These are phyloP conservation scores for Kodamaea plutei DNA, from an alignment of 1,139 yeast genomes.

Conservation along the genomic window DNA sequence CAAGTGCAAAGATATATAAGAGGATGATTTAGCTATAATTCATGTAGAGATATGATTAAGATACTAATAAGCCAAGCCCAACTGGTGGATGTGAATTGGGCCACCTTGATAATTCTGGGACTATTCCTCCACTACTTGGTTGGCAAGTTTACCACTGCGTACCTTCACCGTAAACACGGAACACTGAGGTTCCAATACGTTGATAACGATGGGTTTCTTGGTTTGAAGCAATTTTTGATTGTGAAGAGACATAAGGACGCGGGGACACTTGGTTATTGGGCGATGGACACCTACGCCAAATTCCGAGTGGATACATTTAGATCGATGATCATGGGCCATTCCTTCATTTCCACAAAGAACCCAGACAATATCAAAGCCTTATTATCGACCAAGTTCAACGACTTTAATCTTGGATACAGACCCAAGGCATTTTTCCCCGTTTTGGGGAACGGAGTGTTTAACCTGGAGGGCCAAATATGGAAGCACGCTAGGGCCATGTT, in stretches of 20 bases:
- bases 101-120: no score
- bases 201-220: background rate
- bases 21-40: no score
- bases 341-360: constrained; percentile 14
- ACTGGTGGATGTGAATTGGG: no score
- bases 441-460: constrained; percentile 56
- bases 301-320: background rate
- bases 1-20: no score
- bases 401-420: constrained; percentile 48
- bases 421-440: constrained; percentile 38
- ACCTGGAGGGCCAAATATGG: constrained; percentile 54
- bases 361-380: constrained; percentile 33
- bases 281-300: background rate
- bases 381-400: constrained; percentile 43
- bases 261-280: background rate
- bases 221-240: background rate
- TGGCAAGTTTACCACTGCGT: no score
- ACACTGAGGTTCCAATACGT: background rate
- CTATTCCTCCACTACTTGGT: no score
- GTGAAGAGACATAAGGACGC: background rate
- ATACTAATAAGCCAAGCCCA: no score
- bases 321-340: constrained; percentile 36
- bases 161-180: no score
- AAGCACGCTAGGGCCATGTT: constrained; percentile 54
- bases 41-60: no score